A percentile compares a stretch with the other conserved stretches of the same genome.
Conservation (phyloP, 148 eudicot species). For the Dianthus caryophyllus region DNA sequence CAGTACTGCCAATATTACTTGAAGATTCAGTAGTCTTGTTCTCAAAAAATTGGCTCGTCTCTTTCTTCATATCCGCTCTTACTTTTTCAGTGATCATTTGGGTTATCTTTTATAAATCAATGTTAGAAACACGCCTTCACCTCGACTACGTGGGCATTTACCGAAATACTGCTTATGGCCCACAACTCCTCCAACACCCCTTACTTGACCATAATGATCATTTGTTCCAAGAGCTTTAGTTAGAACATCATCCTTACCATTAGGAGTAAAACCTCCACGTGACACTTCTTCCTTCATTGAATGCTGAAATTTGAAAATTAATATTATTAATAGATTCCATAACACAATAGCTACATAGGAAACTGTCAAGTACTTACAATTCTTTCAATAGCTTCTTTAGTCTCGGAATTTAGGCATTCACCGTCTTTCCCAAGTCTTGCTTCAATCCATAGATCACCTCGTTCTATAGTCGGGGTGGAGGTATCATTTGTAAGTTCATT, state of each 20-base stretch:
- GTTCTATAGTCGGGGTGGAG: not conserved
- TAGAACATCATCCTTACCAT: not conserved
- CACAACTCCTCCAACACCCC: not conserved
- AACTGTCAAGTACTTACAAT: not conserved
- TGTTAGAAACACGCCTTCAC: not conserved
- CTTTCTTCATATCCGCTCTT: too few species aligned
- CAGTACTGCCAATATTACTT: too few species aligned
- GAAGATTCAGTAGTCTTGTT: too few species aligned
- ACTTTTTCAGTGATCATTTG: not conserved
- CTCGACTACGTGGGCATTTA: not conserved
- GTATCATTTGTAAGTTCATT: too few species aligned
- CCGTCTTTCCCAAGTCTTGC: not conserved
- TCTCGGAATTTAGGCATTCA: not conserved
- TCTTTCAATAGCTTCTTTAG: not conserved
- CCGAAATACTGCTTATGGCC: not conserved
- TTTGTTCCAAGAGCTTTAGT: constrained; percentile 1
- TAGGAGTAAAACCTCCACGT: not conserved
- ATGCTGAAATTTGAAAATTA: not conserved
- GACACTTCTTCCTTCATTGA: not conserved
- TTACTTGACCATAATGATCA: constrained; percentile 1
- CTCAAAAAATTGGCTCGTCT: too few species aligned
- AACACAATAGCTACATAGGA: not conserved
- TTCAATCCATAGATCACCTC: constrained; percentile 7
- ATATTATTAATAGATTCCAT: not conserved
- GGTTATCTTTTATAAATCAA: not conserved